These are phyloP conservation scores for Shiraia sp. DNA, from an alignment of 2,329 filamentous ascomycete species.

Conservation along the genomic window DNA sequence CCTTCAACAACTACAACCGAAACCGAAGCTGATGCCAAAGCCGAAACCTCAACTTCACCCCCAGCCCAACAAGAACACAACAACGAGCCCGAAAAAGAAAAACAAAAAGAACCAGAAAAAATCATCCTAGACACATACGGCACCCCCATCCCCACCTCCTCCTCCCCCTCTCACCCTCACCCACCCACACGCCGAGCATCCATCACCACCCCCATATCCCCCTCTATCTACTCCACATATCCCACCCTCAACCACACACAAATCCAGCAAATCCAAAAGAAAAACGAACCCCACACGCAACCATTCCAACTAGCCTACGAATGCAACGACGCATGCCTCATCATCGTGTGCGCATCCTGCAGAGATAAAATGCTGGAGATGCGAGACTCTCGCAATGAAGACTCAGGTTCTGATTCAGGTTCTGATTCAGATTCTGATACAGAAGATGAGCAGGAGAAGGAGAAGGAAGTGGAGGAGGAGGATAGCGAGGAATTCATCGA, in stretches of 20 bases:
- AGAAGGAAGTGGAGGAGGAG: not conserved
- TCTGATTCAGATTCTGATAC: too few relatives aligned
- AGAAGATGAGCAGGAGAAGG: constrained; percentile 5
- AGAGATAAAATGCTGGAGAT: constrained; percentile 11
- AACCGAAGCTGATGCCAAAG: constrained; percentile 6
- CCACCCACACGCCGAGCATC: constrained; percentile 10
- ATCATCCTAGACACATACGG: constrained; percentile 24
- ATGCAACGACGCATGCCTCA: constrained; percentile 23
- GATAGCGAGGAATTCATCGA: not conserved
- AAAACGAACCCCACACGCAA: not conserved
- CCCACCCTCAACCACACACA: not conserved
- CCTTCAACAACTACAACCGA: too few relatives aligned
- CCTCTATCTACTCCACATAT: too few relatives aligned
- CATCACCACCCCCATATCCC: not conserved
- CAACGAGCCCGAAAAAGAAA: too few relatives aligned
- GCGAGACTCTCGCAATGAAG: too few relatives aligned
- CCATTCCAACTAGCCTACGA: constrained; percentile 31
- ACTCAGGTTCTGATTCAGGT: too few relatives aligned
- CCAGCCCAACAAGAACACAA: too few relatives aligned
- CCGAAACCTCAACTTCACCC: constrained; percentile 13
- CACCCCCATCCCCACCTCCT: constrained; percentile 13
- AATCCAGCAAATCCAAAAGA: not conserved
- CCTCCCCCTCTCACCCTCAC: too few relatives aligned
- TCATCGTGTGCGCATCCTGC: constrained; percentile 30
- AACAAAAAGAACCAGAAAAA: too few relatives aligned